Evolutionary conservation across 148 eudicot species (phyloP), one percentile per base, ranked within the genome.

Genomic region (Camellia lanceoleosa): DNA sequence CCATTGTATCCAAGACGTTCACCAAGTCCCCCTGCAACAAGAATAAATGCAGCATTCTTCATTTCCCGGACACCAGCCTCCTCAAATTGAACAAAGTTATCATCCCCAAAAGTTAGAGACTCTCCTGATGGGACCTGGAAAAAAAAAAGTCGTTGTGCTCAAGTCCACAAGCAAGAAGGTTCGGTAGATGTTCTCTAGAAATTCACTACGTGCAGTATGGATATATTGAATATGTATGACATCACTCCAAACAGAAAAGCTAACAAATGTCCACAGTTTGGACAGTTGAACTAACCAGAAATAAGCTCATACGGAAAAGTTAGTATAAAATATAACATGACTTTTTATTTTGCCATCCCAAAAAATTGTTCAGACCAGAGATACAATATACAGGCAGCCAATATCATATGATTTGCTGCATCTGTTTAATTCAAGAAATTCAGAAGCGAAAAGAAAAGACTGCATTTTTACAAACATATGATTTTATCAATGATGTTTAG

Each of bases 21-120:
- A 12, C 99, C 99, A 80, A 96, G 98, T 30, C 99, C 99, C 70
- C 99, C 99, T 73, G 99, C 99, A 86, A 93, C 99, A 86, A 96
- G 99, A 77, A 96, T 94, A 88, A 96, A 96, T 82, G 99, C 98
- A 82, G 99, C 97, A 81, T 92, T 90, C 77, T 84, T 84, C 56
- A 90, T 91, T 91, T 96, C 97, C 78, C 76, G 89, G 68, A 96
- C 87, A 65, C 99, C 99, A 72, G 91, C 71, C 58, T 93, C 95
- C 85, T 96, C 99, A 80, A 79, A 94, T 78, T 86, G 85, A 79
- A 92, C 78, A 82, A 96, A 96, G 43, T 85, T 87, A 74, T 90
- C 93, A 77, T 96, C 98, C 74, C 92, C 97, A 82, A 84, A 93
- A 46, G 82, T 89, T 85, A 96, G 83, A 78, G 86, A 83, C 86